These are phyloP conservation scores for Rubia balearica DNA, from an alignment of 305 asterid genomes.

Conservation along the genomic window DNA sequence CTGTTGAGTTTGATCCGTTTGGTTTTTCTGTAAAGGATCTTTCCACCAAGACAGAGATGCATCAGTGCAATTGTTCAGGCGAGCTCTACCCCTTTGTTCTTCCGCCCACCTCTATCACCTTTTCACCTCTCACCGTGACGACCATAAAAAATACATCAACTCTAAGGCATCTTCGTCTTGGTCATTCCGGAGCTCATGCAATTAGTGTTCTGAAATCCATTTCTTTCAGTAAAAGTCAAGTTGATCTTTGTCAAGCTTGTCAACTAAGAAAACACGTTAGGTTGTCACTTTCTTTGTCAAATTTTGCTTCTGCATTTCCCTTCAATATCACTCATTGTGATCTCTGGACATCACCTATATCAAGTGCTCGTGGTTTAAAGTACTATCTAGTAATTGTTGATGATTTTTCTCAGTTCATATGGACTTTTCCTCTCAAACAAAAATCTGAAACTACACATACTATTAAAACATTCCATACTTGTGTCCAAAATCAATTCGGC, in stretches of 20 bases:
- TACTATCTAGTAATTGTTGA: slow-evolving; percentile 13
- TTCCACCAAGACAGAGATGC: neutral
- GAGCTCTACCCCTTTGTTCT: slow-evolving; percentile 2
- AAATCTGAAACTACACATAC: slow-evolving; percentile 1
- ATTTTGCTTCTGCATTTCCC: neutral
- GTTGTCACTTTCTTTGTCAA: slow-evolving; percentile 12
- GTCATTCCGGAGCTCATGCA: slow-evolving; percentile 3
- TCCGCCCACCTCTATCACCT: too few relatives aligned
- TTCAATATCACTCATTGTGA: slow-evolving; percentile 17
- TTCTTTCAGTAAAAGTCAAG: neutral
- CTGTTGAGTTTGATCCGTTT: slow-evolving; percentile 9
- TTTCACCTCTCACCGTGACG: neutral
- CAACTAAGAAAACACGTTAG: slow-evolving; percentile 17
- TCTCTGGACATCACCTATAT: slow-evolving; percentile 10
- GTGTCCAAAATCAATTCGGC: slow-evolving; percentile 7
- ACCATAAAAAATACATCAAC: neutral
- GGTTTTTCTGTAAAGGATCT: slow-evolving; percentile 10
- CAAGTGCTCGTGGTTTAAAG: slow-evolving; percentile 6
- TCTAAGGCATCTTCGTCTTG: slow-evolving; percentile 6
- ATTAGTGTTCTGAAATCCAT: neutral
- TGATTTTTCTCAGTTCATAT: slow-evolving; percentile 8
- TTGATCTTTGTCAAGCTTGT: slow-evolving; percentile 1
- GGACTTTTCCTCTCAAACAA: slow-evolving; percentile 10
- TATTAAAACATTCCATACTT: neutral
- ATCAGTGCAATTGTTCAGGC: slow-evolving; percentile 4